Percentiles rank a stretch among this genome's conserved stretches.
These are phyloP conservation scores for Hibiscus trionum DNA, from an alignment of 345 rosid genomes.

Conservation along the genomic window DNA sequence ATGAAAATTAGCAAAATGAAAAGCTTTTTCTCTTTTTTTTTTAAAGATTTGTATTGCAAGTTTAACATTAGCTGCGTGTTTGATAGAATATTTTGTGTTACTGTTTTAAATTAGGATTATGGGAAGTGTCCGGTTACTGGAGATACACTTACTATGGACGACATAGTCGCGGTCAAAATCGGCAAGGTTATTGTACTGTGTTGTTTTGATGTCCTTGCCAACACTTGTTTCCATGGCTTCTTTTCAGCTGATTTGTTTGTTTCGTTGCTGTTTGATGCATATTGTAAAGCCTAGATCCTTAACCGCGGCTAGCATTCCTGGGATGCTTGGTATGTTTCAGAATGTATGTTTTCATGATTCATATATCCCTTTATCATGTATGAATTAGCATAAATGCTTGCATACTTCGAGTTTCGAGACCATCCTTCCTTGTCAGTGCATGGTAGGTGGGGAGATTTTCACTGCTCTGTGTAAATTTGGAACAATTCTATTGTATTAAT, in stretches of 20 bases:
- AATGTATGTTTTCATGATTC: conserved; percentile 37
- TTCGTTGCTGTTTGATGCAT: conserved; percentile 32
- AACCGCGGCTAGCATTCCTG: conserved; percentile 91
- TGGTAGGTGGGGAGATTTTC: neutral
- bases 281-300: conserved; percentile 76
- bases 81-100: neutral
- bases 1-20: too few relatives aligned
- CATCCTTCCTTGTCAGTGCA: too few relatives aligned
- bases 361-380: neutral
- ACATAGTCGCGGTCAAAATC: conserved; percentile 59
- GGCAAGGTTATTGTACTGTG: conserved; percentile 43
- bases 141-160: conserved; percentile 69
- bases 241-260: neutral
- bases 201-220: neutral
- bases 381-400: neutral
- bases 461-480: neutral
- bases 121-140: conserved; percentile 87
- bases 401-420: neutral
- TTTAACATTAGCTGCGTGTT: conserved; percentile 7
- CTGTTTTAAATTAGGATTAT: conserved; percentile 44
- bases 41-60: neutral
- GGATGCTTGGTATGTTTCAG: conserved; percentile 92
- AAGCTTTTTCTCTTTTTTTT: too few relatives aligned
- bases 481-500: neutral
- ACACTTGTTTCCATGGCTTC: neutral